Evolutionary conservation across 2,329 filamentous ascomycete species (phyloP).

Genomic region (Monosporascus sp.): DNA sequence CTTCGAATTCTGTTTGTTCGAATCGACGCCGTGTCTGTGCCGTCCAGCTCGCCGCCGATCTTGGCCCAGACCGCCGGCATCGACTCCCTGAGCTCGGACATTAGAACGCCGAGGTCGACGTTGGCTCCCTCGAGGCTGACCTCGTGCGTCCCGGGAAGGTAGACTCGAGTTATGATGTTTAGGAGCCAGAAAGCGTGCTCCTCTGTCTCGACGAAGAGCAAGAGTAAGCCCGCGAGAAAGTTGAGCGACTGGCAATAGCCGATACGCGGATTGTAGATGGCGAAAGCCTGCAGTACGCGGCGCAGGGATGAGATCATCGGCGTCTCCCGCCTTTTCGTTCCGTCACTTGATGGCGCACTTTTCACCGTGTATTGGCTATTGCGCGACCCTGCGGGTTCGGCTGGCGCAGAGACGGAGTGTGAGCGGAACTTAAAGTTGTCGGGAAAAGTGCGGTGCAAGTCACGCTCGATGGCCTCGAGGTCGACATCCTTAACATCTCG

Average conservation of each 20-base stretch:
- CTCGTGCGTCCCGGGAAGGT: constrained; percentile 88
- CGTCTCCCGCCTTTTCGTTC: constrained; percentile 50
- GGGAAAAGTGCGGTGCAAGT: constrained; percentile 88
- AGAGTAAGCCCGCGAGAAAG: constrained; percentile 83
- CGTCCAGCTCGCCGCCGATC: constrained; percentile 72
- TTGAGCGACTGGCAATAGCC: constrained; percentile 96
- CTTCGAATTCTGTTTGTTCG: constrained; percentile 34
- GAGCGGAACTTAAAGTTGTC: constrained; percentile 88
- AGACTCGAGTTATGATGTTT: constrained; percentile 83
- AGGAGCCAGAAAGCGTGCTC: constrained; percentile 91
- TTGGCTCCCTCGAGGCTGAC: constrained; percentile 87
- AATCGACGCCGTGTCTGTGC: constrained; percentile 22
- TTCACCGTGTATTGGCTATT: constrained; percentile 32
- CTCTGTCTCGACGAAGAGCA: constrained; percentile 82
- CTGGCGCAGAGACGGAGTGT: constrained; percentile 25
- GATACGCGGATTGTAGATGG: constrained; percentile 83
- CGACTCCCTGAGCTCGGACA: constrained; percentile 76
- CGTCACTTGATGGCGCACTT: constrained; percentile 21
- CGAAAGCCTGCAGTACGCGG: constrained; percentile 82
- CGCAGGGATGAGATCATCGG: constrained; percentile 76
- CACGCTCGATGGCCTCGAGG: constrained; percentile 85
- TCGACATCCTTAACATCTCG: constrained; percentile 65
- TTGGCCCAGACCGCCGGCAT: constrained; percentile 83
- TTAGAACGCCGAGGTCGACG: constrained; percentile 88
- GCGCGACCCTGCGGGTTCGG: constrained; percentile 26